Evolutionary conservation across 2,329 filamentous ascomycete genomes (phyloP), one percentile per base, ranked within the genome.

Genomic region (Botrytis fabae): DNA sequence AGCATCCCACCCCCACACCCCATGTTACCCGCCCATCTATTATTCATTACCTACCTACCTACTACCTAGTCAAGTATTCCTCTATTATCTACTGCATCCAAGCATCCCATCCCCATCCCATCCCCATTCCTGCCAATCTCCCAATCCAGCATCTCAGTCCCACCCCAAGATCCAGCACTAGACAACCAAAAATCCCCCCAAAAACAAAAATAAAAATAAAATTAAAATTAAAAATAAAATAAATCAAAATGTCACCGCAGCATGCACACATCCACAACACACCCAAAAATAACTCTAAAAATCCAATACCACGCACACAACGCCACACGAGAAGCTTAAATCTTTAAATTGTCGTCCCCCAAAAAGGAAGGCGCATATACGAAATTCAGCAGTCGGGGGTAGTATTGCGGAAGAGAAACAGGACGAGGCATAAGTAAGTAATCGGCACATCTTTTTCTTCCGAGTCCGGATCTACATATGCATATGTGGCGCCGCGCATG

Each of bases 371-470:
- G 51, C 18, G 51, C 16, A 57, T 57, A 57, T 57, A 28, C n/a
- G n/a, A 16, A 14, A 51, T 2, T 16, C 0, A 57, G 51, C 28
- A 18, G 14, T 38, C n/a, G n/a, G n/a, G n/a, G n/a, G 51, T 32
- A 14, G 51, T 28, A 28, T 28, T 18, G 12, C 14, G 12, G 14
- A 54, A 28, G 12, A 54, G 4, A 25, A 51, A 16, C 25, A 51
- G 20, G 22, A n/a, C 8, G n/a, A 54, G n/a, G 51, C 51, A n/a
- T 18, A 28, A 0, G 1, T 8, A 28, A 0, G 1, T 18, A 4
- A 28, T 28, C 51, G n/a, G n/a, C 51, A 28, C 2, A 54, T 54
- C 12, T 16, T 28, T 54, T 54, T 28, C 2, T 28, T 54, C 18
- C n/a, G 14, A 18, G n/a, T 3, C 7, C 0, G 25, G n/a, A 28